Base-by-base conservation (phyloP, 768 basidiomycete genomes). In the Sarcomyxa edulis region DNA sequence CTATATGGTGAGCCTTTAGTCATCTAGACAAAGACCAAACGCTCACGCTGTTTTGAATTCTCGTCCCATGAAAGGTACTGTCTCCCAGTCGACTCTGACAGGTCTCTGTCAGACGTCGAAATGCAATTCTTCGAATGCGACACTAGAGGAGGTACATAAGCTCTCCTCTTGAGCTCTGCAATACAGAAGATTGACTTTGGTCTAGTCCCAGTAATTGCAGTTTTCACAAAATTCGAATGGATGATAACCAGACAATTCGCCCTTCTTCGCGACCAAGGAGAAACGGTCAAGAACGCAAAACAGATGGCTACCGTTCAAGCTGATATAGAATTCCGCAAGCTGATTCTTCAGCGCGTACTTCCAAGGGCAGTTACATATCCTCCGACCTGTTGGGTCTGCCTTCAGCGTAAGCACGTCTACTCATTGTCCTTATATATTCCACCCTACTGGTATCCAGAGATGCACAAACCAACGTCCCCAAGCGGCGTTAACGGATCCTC, bases 141-240 rank as follows among this genome's bases (percentile, higher is more conserved):
- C n/a, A 30, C 47, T 9, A 38, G 44, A 33, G 54, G 55, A 37
- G 58, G 59, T 59, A 37, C 39, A 46, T 34, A 6, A 7, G 10
- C 10, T 11, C 2, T 24, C 22, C 31, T 21, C 11, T 44, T 18
- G 5, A 19, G 14, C 41, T 16, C 20, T 32, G 23, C 23, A n/a
- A 22, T 14, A 39, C 1, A n/a, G 24, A 31, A 15, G 16, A 21
- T 21, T 28, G 16, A 40, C 10, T 38, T 24, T 41, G 9, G 19
- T 7, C 19, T 25, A 69, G 67, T 68, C 15, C 66, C 66, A 4
- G 57, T 67, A 2, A 49, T 69, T 19, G 55, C 53, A 1, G 32
- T 69, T 21, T 65, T 68, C 44, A 66, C 62, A 1, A 67, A 66
- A 36, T 57, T 58, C 27, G 65, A 68, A 42, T 55, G 48, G 16